Percentiles rank a stretch among this genome's conserved stretches.
Conservation (phyloP, 441 rosid genomes). For the Erysimum cheiri region DNA sequence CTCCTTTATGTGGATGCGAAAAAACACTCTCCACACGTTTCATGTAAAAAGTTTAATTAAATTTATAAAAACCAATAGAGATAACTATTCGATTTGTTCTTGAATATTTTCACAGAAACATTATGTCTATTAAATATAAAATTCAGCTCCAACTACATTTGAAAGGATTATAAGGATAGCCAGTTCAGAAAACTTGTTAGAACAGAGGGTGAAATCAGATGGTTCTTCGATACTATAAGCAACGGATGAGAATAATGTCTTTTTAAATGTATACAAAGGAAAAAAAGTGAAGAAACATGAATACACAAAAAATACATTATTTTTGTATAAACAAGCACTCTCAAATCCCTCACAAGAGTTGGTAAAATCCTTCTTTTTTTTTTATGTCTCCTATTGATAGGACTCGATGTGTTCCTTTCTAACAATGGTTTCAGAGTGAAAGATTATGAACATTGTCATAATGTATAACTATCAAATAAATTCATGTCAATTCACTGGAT, state of each 20-base stretch:
- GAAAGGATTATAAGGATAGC: not conserved
- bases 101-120: not conserved
- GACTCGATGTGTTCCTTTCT: not conserved
- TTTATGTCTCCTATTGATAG: not conserved
- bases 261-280: no score
- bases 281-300: no score
- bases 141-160: not conserved
- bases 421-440: not conserved
- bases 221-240: not conserved
- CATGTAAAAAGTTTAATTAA: not conserved
- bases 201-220: not conserved
- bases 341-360: not conserved
- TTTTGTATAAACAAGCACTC: no score
- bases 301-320: no score
- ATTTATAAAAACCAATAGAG: not conserved
- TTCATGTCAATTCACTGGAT: not conserved
- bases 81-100: conserved; percentile 1
- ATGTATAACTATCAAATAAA: not conserved
- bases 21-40: conserved; percentile 38
- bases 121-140: not conserved
- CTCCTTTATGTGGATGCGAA: conserved; percentile 36
- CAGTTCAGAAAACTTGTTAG: not conserved
- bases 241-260: no score
- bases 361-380: not conserved
- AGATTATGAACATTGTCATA: not conserved